Conservation (phyloP, 768 basidiomycete species). For the Rhizopogon vesiculosus region DNA sequence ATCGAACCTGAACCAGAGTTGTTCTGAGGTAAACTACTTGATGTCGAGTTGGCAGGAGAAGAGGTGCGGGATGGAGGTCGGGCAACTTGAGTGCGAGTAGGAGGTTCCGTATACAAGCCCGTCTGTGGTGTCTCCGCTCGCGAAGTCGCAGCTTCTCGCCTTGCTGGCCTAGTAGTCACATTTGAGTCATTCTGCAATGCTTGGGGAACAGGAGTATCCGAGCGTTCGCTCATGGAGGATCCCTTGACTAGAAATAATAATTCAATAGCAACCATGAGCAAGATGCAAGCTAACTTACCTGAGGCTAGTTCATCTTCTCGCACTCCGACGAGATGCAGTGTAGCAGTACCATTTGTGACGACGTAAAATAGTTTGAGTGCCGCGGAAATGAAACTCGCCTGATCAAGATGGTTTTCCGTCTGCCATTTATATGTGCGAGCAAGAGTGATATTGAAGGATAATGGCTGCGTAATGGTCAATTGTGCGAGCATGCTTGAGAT, state of each 20-base stretch:
- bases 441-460: conserved; percentile 75
- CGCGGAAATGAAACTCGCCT: conserved; percentile 64
- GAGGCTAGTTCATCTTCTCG: conserved; percentile 33
- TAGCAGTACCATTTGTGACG: conserved; percentile 36
- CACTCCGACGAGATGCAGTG: conserved; percentile 58
- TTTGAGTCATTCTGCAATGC: conserved; percentile 9
- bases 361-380: conserved; percentile 57
- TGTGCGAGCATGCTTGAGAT: conserved; percentile 9
- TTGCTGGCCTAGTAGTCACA: neutral
- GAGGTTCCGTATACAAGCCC: conserved; percentile 8
- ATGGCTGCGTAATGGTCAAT: conserved; percentile 38
- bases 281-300: conserved; percentile 23
- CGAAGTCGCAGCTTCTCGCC: conserved; percentile 1
- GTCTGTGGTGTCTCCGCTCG: conserved; percentile 2
- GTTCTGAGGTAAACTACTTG: conserved; percentile 19
- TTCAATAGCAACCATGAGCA: neutral
- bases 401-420: conserved; percentile 72
- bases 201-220: conserved; percentile 9
- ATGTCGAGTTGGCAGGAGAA: conserved; percentile 33
- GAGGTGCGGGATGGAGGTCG: conserved; percentile 31
- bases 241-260: conserved; percentile 7
- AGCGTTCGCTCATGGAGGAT: conserved; percentile 14
- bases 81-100: conserved; percentile 20
- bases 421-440: conserved; percentile 90
- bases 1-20: conserved; percentile 9